Base-by-base conservation (phyloP, 2,329 filamentous ascomycete species). In the Claviceps pusilla region DNA sequence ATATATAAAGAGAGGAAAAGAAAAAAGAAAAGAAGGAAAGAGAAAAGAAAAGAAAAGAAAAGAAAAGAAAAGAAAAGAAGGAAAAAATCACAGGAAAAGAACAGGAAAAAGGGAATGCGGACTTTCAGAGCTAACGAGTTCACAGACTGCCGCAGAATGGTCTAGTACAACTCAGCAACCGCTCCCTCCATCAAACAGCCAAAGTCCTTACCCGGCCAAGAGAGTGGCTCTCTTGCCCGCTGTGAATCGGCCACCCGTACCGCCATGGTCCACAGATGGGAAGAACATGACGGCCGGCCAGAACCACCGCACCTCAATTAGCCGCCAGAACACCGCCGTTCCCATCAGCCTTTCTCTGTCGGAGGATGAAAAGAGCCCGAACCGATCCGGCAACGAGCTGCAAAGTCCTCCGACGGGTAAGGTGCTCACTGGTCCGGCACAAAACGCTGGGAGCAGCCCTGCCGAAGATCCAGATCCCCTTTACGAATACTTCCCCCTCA, bases 401-500 rank as follows among this genome's bases (percentile, higher is more conserved):
- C 71, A 74, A 31, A 80, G 77, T 58, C 77, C 78, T 2, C 70
- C 71, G 48, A 68, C 71, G n/a, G 59, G 66, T n/a, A 76, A 73
- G 59, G 59, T 67, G 55, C 58, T 66, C 56, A 59, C 65, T 6
- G 61, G 63, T 10, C 62, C 64, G 2, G 68, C 64, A 4, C 68
- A 69, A 28, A 68, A 68, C 52, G 60, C 63, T 48, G 76, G 75
- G 60, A 77, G 79, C 65, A 83, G 84, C 64, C 76, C 86, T 39
- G 71, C 83, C 59, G 89, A 95, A 61, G 85, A 84, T 61, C 84
- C 84, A 0, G 90, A 96, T 68, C 73, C 90, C 59, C 73, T 96
- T 19, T 96, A 96, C 65, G 90, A 97, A 70, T 96, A 97, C 65
- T 96, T 97, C 59, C 90, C 90, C 0, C 75, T 97, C 16, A 89